Conservation (phyloP, 139 green algal species). For the Edaphochlamys debaryana region DNA sequence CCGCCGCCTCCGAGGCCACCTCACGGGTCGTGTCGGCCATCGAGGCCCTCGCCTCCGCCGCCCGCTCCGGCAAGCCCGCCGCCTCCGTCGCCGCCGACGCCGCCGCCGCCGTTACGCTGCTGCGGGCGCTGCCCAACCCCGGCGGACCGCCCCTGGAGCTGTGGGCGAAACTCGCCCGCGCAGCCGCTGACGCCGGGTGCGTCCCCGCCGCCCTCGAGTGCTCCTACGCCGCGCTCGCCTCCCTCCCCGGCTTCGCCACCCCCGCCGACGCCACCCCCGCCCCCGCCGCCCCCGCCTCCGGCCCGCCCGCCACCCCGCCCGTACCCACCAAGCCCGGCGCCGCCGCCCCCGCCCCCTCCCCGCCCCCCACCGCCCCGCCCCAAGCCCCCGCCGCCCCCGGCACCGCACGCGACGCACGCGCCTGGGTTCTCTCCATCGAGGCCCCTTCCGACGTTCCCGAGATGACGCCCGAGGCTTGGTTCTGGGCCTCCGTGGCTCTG, state of each 20-base stretch:
- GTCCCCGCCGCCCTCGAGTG: constrained; percentile 55
- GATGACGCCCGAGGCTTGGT: constrained; percentile 57
- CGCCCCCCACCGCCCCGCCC: no score
- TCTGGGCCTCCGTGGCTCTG: constrained; percentile 64
- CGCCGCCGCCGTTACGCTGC: constrained; percentile 43
- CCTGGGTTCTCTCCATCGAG: constrained; percentile 32
- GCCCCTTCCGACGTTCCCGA: constrained; percentile 51
- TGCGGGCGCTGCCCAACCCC: constrained; percentile 45
- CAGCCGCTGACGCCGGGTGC: constrained; percentile 39
- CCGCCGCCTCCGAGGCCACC: constrained; percentile 57
- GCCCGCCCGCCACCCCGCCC: no score
- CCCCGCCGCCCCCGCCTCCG: no score
- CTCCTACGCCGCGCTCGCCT: constrained; percentile 20
- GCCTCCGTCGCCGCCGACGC: constrained; percentile 36
- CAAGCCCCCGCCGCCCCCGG: no score
- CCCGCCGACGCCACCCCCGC: no score
- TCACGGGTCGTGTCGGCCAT: constrained; percentile 60
- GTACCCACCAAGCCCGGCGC: no score
- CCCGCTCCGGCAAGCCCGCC: not conserved
- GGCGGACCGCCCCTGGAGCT: constrained; percentile 60
- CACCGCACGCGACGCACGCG: no score
- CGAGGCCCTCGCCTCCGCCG: constrained; percentile 44
- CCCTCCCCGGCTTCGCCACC: not conserved
- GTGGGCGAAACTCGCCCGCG: constrained; percentile 60
- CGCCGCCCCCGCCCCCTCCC: no score